These are phyloP conservation scores for Grosmannia huntii DNA, from an alignment of 2,329 filamentous ascomycete genomes.

Conservation along the genomic window DNA sequence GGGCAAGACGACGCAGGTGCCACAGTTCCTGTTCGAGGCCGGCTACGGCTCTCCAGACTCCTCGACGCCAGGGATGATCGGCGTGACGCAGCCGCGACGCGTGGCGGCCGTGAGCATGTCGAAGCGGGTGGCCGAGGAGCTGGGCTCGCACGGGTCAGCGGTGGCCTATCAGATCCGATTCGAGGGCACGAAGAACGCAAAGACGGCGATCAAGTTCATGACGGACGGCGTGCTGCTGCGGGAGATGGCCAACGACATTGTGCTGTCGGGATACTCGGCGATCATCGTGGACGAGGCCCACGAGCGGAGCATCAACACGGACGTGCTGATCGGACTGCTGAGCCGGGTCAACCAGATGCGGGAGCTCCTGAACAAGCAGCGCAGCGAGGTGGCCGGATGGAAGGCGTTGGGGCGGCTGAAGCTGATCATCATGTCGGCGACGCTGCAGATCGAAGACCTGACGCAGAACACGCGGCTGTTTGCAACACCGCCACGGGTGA, in stretches of 20 bases:
- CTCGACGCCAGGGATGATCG: conserved; percentile 82
- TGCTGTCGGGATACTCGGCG: conserved; percentile 78
- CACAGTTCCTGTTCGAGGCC: conserved; percentile 89
- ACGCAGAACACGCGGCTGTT: conserved; percentile 76
- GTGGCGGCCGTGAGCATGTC: conserved; percentile 97
- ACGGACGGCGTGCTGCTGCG: conserved; percentile 91
- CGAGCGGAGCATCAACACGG: conserved; percentile 93
- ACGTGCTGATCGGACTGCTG: conserved; percentile 95
- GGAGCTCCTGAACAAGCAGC: conserved; percentile 40
- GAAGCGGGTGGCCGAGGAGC: conserved; percentile 74
- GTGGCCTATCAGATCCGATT: conserved; percentile 95
- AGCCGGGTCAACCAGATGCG: conserved; percentile 83
- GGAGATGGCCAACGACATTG: conserved; percentile 81
- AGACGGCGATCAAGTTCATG: conserved; percentile 96
- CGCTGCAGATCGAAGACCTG: conserved; percentile 79
- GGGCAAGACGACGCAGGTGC: conserved; percentile 94
- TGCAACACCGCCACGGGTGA: conserved; percentile 61
- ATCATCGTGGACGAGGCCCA: conserved; percentile 96
- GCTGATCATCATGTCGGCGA: conserved; percentile 96
- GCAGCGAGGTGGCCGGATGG: neutral
- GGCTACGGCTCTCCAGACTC: conserved; percentile 73
- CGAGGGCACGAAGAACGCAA: conserved; percentile 65
- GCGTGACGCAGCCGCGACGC: conserved; percentile 84
- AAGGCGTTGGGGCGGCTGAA: conserved; percentile 55
- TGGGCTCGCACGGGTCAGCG: conserved; percentile 61